A percentile compares a stretch with the other conserved stretches of the same genome.
Evolutionary conservation across 208 protist genomes (phyloP).

Genomic region (Leishmania braziliensis): DNA sequence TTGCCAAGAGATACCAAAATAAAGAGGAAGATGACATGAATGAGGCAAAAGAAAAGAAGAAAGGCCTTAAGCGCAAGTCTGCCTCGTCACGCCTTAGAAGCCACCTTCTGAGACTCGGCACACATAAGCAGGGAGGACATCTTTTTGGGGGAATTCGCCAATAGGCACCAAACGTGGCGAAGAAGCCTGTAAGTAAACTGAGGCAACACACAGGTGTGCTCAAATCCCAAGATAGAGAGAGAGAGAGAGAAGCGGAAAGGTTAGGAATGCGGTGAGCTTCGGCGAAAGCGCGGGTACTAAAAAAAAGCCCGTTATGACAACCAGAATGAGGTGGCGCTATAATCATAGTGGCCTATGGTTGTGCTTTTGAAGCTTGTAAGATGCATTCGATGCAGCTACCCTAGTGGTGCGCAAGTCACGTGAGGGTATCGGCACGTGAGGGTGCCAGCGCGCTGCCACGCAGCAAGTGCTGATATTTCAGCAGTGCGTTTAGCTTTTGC

Average conservation of each 20-base stretch:
- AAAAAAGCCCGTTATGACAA: background rate
- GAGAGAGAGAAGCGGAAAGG: background rate
- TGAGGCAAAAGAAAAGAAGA: background rate
- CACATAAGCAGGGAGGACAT: background rate
- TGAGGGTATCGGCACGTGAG: too few species aligned
- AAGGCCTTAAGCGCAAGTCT: background rate
- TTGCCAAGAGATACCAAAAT: background rate
- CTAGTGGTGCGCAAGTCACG: too few species aligned
- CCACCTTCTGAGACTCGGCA: background rate
- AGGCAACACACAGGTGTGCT: background rate
- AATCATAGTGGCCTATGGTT: background rate
- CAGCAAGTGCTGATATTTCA: background rate
- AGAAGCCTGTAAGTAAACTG: background rate
- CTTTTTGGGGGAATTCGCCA: background rate
- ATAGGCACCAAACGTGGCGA: background rate
- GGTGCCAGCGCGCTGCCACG: too few species aligned
- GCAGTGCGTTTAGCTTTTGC: background rate
- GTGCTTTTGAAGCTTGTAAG: background rate
- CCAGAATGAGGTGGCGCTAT: background rate
- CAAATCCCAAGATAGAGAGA: background rate
- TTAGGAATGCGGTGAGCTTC: background rate
- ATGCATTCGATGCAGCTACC: background rate
- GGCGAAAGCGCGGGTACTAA: background rate
- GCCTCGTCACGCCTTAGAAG: background rate
- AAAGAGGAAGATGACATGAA: background rate